Evolutionary conservation across 2,329 filamentous ascomycete species (phyloP), one percentile per base, ranked within the genome.

Genomic region (Fusarium newnesense): DNA sequence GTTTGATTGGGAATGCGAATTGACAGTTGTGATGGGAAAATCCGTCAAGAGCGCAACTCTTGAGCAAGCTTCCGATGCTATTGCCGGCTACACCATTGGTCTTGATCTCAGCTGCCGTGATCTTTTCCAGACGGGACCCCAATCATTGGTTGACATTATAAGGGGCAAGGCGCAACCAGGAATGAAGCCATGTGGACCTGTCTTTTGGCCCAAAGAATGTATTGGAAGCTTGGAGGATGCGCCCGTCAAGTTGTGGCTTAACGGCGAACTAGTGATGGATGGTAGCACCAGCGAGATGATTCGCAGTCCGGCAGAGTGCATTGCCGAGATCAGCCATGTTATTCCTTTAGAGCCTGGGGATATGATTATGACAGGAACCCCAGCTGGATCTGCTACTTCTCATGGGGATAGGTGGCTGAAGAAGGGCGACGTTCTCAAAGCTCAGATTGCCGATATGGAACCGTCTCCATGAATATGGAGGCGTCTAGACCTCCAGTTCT

Each of bases 131-230:
- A 24, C 42, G 10, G 58, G 58, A 2, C 37, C 58, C 18, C 30
- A n/a, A 7, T 30, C 9, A 4, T 43, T 60, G 19, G 43, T 44
- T 9, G 58, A 60, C 19, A 60, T 60, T 3, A 42, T 60, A 1
- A 37, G 58, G 4, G 58, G 58, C n/a, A 60, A 60, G 12, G 58
- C 58, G 9, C 58, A 60, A n/a, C 58, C 58, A 9, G 58, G 46
- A n/a, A 60, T 60, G 58, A 60, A 60, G 4, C 58, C 58, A 3
- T 36, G 30, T 5, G 58, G 58, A 4, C 46, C 37, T 2, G 19
- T 60, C 2, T 60, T 53, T n/a, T 60, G 58, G 58, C 58, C 58
- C 1, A 60, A 36, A 9, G 58, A 43, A 6, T 53, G n/a, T 8
- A 30, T 60, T 28, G 58, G 58, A 18, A 60, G 11, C 11, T 4